Conservation (phyloP, 352 stramenopile species). For the Phytophthora ohioensis region DNA sequence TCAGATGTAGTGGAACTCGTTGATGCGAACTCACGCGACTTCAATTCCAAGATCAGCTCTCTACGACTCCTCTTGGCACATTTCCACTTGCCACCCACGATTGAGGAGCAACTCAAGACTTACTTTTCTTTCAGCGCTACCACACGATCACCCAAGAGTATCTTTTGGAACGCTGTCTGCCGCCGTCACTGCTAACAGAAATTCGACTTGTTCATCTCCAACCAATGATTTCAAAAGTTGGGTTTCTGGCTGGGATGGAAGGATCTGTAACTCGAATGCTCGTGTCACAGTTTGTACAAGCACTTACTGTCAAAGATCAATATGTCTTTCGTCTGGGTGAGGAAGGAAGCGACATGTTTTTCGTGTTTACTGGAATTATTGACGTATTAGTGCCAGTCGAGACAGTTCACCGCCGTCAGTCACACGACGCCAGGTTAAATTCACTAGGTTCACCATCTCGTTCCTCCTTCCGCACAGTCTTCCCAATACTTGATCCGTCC, state of each 20-base stretch:
- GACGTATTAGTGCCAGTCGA: constrained; percentile 55
- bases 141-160: constrained; percentile 73
- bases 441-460: constrained; percentile 20
- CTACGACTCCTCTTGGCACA: constrained; percentile 62
- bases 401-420: constrained; percentile 38
- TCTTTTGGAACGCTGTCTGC: constrained; percentile 55
- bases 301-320: constrained; percentile 56
- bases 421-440: constrained; percentile 38
- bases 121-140: constrained; percentile 76
- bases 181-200: constrained; percentile 61
- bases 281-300: constrained; percentile 59
- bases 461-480: constrained; percentile 30
- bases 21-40: constrained; percentile 59
- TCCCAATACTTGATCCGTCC: constrained; percentile 29
- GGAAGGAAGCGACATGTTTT: constrained; percentile 70
- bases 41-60: constrained; percentile 65
- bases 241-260: constrained; percentile 62
- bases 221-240: constrained; percentile 68
- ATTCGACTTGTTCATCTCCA: constrained; percentile 64
- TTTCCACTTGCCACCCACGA: constrained; percentile 52
- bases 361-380: constrained; percentile 65
- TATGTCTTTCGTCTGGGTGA: constrained; percentile 56
- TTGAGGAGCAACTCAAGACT: constrained; percentile 69
- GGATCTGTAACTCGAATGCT: constrained; percentile 62
- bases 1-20: constrained; percentile 65